These are phyloP conservation scores for Komagataella pastoris DNA, from an alignment of 805 yeast species.

Conservation along the genomic window DNA sequence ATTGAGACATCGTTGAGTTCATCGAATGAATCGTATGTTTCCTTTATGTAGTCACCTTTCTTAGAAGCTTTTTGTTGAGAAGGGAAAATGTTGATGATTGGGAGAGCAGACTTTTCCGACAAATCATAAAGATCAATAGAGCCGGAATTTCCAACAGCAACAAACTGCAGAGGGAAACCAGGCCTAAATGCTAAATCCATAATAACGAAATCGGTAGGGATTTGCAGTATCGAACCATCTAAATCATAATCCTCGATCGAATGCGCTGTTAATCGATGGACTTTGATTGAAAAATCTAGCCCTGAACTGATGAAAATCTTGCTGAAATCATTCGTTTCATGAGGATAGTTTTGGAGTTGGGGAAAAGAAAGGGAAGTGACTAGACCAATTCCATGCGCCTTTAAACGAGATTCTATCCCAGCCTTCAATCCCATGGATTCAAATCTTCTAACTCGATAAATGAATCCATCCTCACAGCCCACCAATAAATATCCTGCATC, in stretches of 20 bases:
- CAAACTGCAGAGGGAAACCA: constrained; percentile 17
- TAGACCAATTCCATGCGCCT: constrained; percentile 19
- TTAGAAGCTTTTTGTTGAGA: neutral
- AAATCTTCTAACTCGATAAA: constrained; percentile 17
- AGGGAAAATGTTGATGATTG: constrained; percentile 15
- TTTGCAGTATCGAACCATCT: constrained; percentile 8
- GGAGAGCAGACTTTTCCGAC: constrained; percentile 13
- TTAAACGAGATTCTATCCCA: constrained; percentile 11
- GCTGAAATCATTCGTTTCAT: constrained; percentile 7
- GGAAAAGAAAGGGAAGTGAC: constrained; percentile 17
- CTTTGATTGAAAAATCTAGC: constrained; percentile 21
- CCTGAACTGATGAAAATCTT: constrained; percentile 14
- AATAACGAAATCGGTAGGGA: constrained; percentile 15
- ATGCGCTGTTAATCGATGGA: constrained; percentile 3
- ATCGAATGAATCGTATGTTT: constrained; percentile 6
- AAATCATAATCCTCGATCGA: neutral
- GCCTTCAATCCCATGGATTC: constrained; percentile 4
- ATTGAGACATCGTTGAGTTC: constrained; percentile 1
- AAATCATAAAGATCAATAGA: constrained; percentile 24
- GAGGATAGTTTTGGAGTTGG: constrained; percentile 3
- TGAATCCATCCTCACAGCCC: constrained; percentile 22
- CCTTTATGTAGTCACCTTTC: neutral
- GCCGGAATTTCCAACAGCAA: constrained; percentile 18
- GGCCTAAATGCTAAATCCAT: constrained; percentile 25
- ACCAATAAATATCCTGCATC: constrained; percentile 18